Evolutionary conservation across 768 basidiomycete genomes (phyloP), one percentile per base, ranked within the genome.

Genomic region (Hortiboletus campestris): DNA sequence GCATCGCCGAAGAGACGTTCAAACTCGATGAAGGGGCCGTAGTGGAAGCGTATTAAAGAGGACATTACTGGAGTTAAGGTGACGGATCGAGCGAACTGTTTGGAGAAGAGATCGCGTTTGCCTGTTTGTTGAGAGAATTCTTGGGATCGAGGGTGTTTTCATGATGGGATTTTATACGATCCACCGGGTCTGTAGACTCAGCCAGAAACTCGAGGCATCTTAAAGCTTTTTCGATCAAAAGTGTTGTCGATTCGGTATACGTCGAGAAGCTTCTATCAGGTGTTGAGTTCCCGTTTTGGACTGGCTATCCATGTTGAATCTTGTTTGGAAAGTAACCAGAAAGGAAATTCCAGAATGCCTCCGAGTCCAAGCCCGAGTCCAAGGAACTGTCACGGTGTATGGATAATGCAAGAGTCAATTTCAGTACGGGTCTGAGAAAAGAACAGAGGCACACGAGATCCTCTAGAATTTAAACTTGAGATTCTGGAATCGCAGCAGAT

Each of bases 1-100:
- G 49, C 50, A 7, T 52, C 42, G 1, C 38, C 50, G 28, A 42
- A 49, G 25, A 49, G n/a, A 17, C 28, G 38, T 2, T 42, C 50
- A 19, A 59, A 39, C 2, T 29, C 25, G 12, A 38, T 29, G 40
- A 49, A 42, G 4, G 53, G 46, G 12, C 38, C 35, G 36, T 49
- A 59, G 57, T 52, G 36, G 43, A 55, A 55, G 7, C 29, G 46
- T 17, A 43, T 53, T 50, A 52, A 38, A 8, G 46, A 52, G 2
- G 47, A 20, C 57, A 46, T 43, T 14, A 25, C 25, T 25, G 25
- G 25, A 28, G n/a, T 7, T 4, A 62, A 12, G 73, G 20, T 13
- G 11, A 29, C 16, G 2, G 31, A 16, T 41, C 2, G 14, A 22
- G 28, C 22, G 31, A 40, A 19, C 5, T 48, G 29, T 31, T 49